phyloP scores from a whole-genome alignment of 1,139 yeast species.

The Yamadazyma oceani region DNA sequence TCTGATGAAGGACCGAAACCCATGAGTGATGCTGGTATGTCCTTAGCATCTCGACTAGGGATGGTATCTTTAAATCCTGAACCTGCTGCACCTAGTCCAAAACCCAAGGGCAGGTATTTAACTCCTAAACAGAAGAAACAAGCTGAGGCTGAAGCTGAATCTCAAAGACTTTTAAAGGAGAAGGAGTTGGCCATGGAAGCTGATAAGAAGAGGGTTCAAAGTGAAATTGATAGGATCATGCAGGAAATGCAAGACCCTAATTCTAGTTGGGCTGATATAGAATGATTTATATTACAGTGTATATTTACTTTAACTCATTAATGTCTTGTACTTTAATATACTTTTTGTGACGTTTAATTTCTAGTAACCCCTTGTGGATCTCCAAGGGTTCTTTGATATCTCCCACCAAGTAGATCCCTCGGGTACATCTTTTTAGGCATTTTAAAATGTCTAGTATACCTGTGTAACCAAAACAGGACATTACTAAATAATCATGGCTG shows the following conservation, averaged over 20 bases:
- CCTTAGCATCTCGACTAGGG: constrained; percentile 29
- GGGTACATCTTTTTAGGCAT: constrained; percentile 9
- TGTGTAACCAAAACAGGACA: constrained; percentile 12
- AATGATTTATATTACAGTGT: constrained; percentile 5
- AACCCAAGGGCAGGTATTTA: constrained; percentile 5
- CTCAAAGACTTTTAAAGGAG: constrained; percentile 11
- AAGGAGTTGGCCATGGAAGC: constrained; percentile 11
- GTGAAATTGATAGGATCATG: constrained; percentile 32
- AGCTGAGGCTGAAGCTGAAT: constrained; percentile 7
- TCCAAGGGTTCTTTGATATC: constrained; percentile 7
- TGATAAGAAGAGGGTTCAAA: constrained; percentile 14
- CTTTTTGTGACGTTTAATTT: constrained; percentile 5
- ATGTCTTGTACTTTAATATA: constrained; percentile 1
- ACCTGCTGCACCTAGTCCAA: neutral
- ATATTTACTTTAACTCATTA: neutral
- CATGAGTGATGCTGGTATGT: constrained; percentile 27
- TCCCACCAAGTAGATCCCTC: constrained; percentile 12
- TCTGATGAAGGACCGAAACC: constrained; percentile 20
- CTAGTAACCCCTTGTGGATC: constrained; percentile 4
- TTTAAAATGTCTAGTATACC: constrained; percentile 9
- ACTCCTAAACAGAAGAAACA: constrained; percentile 13
- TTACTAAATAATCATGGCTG: constrained; percentile 11
- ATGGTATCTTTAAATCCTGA: constrained; percentile 3
- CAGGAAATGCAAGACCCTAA: constrained; percentile 30
- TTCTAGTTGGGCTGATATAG: constrained; percentile 34